phyloP scores from a whole-genome alignment of 1,284 basidiomycete species.

The Kwoniella shivajii region DNA sequence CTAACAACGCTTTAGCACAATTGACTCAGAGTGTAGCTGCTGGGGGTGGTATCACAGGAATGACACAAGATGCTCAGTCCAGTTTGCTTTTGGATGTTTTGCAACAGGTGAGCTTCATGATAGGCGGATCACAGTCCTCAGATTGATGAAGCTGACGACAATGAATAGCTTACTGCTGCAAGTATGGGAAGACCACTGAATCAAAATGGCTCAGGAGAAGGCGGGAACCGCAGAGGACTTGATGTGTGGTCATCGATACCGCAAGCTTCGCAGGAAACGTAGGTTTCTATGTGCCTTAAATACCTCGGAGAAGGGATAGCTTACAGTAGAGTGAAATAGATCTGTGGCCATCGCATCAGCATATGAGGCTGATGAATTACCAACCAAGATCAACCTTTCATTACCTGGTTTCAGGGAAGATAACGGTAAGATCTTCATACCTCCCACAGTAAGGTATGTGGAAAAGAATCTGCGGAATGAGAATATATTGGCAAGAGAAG shows the following conservation, averaged over 20 bases:
- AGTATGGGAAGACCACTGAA: slow-evolving; percentile 32
- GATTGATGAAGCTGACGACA: not conserved
- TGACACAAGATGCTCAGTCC: slow-evolving; percentile 42
- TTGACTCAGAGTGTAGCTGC: slow-evolving; percentile 32
- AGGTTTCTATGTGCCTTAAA: slow-evolving; percentile 6
- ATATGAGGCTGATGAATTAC: slow-evolving; percentile 78
- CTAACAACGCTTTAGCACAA: slow-evolving; percentile 44
- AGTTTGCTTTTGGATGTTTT: slow-evolving; percentile 49
- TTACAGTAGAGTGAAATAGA: slow-evolving; percentile 11
- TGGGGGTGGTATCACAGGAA: slow-evolving; percentile 31
- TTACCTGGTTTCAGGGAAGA: slow-evolving; percentile 88
- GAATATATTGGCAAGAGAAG: slow-evolving; percentile 33
- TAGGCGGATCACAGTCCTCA: not conserved
- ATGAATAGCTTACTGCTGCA: slow-evolving; percentile 39
- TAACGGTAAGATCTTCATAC: slow-evolving; percentile 80
- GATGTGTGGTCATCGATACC: slow-evolving; percentile 46
- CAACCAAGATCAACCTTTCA: slow-evolving; percentile 88
- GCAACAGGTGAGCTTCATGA: slow-evolving; percentile 31
- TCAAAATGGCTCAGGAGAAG: slow-evolving; percentile 7
- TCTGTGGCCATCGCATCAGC: slow-evolving; percentile 58
- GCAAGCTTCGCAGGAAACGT: slow-evolving; percentile 33
- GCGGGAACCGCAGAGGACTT: slow-evolving; percentile 18
- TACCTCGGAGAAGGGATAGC: not conserved
- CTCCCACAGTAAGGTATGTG: slow-evolving; percentile 89
- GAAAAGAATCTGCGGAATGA: slow-evolving; percentile 42